These are phyloP conservation scores for Striga asiatica DNA, from an alignment of 257 asterid species.

Conservation along the genomic window DNA sequence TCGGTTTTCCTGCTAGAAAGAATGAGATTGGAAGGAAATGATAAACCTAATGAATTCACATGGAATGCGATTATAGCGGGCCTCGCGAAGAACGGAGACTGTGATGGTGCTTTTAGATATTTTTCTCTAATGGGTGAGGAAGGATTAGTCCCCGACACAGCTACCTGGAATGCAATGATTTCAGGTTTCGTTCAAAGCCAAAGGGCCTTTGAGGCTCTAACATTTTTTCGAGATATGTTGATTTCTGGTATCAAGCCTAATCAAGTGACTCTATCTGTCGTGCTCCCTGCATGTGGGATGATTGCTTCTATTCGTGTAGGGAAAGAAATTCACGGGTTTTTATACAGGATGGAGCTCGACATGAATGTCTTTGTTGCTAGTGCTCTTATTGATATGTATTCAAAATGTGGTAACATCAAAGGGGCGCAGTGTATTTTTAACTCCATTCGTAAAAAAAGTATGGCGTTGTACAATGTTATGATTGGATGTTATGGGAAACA, in stretches of 20 bases:
- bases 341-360: slow-evolving; percentile 27
- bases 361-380: slow-evolving; percentile 44
- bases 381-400: slow-evolving; percentile 55
- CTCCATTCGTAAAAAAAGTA: slow-evolving; percentile 27
- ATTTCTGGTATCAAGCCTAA: slow-evolving; percentile 40
- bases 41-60: slow-evolving; percentile 40
- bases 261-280: slow-evolving; percentile 43
- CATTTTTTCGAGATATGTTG: slow-evolving; percentile 33
- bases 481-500: slow-evolving; percentile 58
- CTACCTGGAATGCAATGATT: slow-evolving; percentile 57
- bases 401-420: slow-evolving; percentile 45
- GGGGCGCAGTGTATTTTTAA: slow-evolving; percentile 32
- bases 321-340: slow-evolving; percentile 46
- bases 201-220: slow-evolving; percentile 31
- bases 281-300: slow-evolving; percentile 44
- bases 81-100: slow-evolving; percentile 40
- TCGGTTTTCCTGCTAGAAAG: slow-evolving; percentile 33
- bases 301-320: slow-evolving; percentile 30
- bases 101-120: slow-evolving; percentile 29
- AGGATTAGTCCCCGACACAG: slow-evolving; percentile 41
- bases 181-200: slow-evolving; percentile 48
- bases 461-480: slow-evolving; percentile 53
- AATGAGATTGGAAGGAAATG: slow-evolving; percentile 41
- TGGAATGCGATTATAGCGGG: slow-evolving; percentile 51
- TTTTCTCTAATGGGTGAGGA: slow-evolving; percentile 34